A percentile compares a stretch with the other conserved stretches of the same genome.
Conservation (phyloP, 1,284 basidiomycete species). For the Schizophyllum amplum region DNA sequence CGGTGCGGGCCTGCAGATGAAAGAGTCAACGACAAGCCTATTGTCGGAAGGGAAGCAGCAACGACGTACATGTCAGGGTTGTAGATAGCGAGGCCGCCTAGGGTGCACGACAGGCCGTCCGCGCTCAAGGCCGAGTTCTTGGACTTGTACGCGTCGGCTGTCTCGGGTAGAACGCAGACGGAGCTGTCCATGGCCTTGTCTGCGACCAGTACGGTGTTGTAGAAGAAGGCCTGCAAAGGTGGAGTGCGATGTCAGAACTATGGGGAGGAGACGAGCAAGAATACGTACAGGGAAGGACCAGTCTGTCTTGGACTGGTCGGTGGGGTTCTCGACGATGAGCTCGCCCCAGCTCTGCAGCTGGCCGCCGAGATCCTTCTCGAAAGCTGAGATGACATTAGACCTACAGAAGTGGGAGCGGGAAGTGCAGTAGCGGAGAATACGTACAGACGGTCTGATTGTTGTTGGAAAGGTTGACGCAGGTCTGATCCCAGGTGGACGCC, state of each 20-base stretch:
- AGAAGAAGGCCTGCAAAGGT: background rate
- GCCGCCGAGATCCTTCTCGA: background rate
- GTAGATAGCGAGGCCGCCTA: background rate
- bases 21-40: background rate
- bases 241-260: background rate
- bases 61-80: background rate
- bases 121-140: background rate
- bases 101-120: background rate
- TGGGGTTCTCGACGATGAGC: background rate
- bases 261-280: background rate
- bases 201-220: background rate
- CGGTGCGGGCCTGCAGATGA: background rate
- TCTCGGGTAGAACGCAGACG: background rate
- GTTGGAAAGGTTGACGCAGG: background rate
- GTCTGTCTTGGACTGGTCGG: background rate
- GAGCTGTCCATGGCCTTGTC: background rate
- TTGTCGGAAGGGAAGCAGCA: too few relatives aligned
- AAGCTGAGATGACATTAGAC: background rate
- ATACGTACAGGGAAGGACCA: background rate
- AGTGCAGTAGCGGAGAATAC: background rate
- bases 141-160: background rate
- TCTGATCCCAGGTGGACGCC: background rate
- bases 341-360: background rate
- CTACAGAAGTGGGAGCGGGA: too few relatives aligned
- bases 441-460: background rate